Percentiles rank a stretch among this genome's conserved stretches.
phyloP scores from a whole-genome alignment of 1,284 basidiomycete species.

The Anthracocystis panici-leucophaei region DNA sequence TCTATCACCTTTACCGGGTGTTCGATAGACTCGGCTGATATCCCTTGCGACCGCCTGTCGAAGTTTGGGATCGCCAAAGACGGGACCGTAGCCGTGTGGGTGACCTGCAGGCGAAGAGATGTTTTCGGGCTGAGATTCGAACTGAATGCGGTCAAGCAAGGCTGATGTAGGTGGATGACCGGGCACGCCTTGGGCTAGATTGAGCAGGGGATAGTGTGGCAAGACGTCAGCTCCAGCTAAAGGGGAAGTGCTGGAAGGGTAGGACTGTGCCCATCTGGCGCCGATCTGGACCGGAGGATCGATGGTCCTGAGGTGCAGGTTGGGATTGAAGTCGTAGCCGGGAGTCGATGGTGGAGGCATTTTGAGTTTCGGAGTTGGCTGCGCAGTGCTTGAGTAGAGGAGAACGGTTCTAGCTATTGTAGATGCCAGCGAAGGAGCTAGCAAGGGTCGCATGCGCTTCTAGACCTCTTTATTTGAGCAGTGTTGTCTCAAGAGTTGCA shows the following conservation, averaged over 20 bases:
- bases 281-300: slow-evolving; percentile 53
- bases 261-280: slow-evolving; percentile 46
- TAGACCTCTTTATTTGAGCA: neutral
- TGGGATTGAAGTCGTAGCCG: slow-evolving; percentile 42
- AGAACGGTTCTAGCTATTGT: slow-evolving; percentile 15
- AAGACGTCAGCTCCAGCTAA: slow-evolving; percentile 22
- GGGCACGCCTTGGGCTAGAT: slow-evolving; percentile 62
- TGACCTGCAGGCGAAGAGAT: slow-evolving; percentile 28
- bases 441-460: slow-evolving; percentile 4
- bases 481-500: neutral
- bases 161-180: slow-evolving; percentile 46
- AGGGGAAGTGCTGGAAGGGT: slow-evolving; percentile 35
- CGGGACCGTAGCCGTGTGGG: slow-evolving; percentile 76
- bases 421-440: neutral
- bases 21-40: slow-evolving; percentile 77
- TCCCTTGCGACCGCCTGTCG: slow-evolving; percentile 77
- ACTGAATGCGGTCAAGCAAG: slow-evolving; percentile 42
- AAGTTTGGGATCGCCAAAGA: slow-evolving; percentile 77
- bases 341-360: slow-evolving; percentile 26
- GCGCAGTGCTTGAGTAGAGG: neutral
- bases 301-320: slow-evolving; percentile 36
- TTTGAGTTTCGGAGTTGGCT: neutral
- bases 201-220: slow-evolving; percentile 46
- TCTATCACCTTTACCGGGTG: slow-evolving; percentile 68
- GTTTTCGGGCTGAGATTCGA: slow-evolving; percentile 32